phyloP scores from a whole-genome alignment of 1,284 basidiomycete genomes.

The Sporisorium scitamineum region DNA sequence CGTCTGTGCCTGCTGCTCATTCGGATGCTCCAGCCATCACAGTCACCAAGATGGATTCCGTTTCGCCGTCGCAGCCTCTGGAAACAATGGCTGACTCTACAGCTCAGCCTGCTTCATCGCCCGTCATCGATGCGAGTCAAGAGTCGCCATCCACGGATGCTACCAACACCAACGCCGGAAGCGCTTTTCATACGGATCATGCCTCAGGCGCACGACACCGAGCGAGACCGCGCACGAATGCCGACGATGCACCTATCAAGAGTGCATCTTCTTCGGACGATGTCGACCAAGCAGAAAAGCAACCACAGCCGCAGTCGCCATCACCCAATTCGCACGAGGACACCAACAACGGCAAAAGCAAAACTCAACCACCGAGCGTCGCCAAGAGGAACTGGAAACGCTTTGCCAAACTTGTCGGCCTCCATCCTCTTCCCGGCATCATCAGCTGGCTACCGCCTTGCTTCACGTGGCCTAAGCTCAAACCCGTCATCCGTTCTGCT shows the following conservation, averaged over 20 bases:
- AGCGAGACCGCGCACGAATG: conserved; percentile 4
- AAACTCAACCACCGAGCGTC: background rate
- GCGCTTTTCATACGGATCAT: background rate
- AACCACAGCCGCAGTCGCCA: background rate
- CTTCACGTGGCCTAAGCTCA: conserved; percentile 68
- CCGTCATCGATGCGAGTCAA: background rate
- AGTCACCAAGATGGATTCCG: conserved; percentile 10
- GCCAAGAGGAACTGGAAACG: conserved; percentile 11
- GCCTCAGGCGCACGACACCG: conserved; percentile 13
- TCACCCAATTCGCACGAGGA: background rate
- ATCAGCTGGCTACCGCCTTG: conserved; percentile 49
- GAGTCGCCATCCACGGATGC: conserved; percentile 7
- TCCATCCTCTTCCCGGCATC: conserved; percentile 38
- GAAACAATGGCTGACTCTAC: background rate
- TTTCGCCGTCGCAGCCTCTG: conserved; percentile 4
- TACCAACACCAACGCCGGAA: background rate
- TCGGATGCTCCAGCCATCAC: conserved; percentile 21
- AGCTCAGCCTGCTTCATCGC: conserved; percentile 4
- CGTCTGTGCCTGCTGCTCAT: background rate
- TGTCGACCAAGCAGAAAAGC: conserved; percentile 29
- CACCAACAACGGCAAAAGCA: conserved; percentile 33
- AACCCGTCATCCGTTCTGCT: conserved; percentile 77
- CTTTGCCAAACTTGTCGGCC: conserved; percentile 20
- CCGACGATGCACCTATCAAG: background rate
- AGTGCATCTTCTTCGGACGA: conserved; percentile 9